These are phyloP conservation scores for Dendrobium officinale DNA, from an alignment of 106 monocot genomes.

Conservation along the genomic window DNA sequence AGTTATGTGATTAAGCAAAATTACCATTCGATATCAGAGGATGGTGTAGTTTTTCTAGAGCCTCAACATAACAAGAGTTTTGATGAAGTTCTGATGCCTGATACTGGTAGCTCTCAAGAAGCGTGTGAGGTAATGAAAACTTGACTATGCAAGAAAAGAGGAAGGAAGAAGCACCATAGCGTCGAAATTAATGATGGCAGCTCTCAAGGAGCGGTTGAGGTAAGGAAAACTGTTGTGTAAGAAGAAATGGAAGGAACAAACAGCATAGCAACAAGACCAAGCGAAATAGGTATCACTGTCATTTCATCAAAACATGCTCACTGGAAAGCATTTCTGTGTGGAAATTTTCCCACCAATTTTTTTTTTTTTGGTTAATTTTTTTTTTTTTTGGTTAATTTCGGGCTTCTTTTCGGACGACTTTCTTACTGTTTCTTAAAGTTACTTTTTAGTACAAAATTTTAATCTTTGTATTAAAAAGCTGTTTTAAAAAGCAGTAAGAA, in stretches of 20 bases:
- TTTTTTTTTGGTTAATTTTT: too few species aligned
- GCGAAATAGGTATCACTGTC: too few species aligned
- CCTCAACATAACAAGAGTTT: neutral
- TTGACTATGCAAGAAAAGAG: conserved; percentile 19
- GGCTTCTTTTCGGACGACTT: too few species aligned
- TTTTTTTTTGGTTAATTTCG: too few species aligned
- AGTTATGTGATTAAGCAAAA: neutral
- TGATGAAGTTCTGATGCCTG: neutral
- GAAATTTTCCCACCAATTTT: too few species aligned
- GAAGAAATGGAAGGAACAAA: conserved; percentile 18
- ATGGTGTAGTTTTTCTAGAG: neutral
- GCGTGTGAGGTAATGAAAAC: conserved; percentile 8
- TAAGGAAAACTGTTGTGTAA: conserved; percentile 16
- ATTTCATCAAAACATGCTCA: too few species aligned
- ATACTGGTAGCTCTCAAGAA: neutral
- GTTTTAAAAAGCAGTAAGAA: too few species aligned
- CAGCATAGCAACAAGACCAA: conserved; percentile 5
- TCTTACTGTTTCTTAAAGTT: too few species aligned
- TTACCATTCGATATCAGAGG: neutral
- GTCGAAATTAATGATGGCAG: neutral
- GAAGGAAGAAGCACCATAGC: neutral
- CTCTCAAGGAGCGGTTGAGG: neutral
- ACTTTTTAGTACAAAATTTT: too few species aligned
- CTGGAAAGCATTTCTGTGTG: too few species aligned
- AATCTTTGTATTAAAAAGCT: too few species aligned